Evolutionary conservation across 257 asterid genomes (phyloP).

Genomic region (Verbascum thapsus): DNA sequence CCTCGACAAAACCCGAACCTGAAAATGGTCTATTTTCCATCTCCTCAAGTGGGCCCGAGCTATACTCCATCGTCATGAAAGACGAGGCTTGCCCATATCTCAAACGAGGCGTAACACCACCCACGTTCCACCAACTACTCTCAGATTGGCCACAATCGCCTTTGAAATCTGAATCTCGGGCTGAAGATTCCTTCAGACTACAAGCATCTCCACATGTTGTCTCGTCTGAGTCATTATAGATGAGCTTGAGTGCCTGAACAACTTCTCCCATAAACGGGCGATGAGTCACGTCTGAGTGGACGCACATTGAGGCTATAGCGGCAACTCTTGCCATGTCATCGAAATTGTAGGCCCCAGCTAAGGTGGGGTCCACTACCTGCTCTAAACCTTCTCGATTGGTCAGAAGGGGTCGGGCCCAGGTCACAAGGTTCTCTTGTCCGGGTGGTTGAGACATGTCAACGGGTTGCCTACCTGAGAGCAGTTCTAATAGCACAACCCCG

Average conservation of each 20-base stretch:
- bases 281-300: constrained; percentile 90
- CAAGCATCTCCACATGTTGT: constrained; percentile 76
- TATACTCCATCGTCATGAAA: constrained; percentile 92
- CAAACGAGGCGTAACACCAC: constrained; percentile 62
- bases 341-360: constrained; percentile 73
- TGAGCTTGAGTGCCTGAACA: constrained; percentile 94
- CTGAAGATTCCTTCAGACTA: constrained; percentile 79
- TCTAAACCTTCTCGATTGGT: constrained; percentile 84
- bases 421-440: constrained; percentile 94
- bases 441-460: constrained; percentile 95
- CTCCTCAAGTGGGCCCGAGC: constrained; percentile 83
- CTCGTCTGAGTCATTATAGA: constrained; percentile 76
- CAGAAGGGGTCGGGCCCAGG: constrained; percentile 92
- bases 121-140: constrained; percentile 98
- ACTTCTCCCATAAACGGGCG: constrained; percentile 98
- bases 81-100: constrained; percentile 71
- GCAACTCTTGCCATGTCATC: constrained; percentile 98
- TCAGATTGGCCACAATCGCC: constrained; percentile 74
- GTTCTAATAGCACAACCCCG: constrained; percentile 90
- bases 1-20: constrained; percentile 50
- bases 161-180: constrained; percentile 76
- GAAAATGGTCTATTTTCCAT: constrained; percentile 67
- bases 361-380: constrained; percentile 79
- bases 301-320: constrained; percentile 94
- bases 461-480: constrained; percentile 83